phyloP scores from a whole-genome alignment of 2,329 filamentous ascomycete genomes.

The Endothia cerciana region DNA sequence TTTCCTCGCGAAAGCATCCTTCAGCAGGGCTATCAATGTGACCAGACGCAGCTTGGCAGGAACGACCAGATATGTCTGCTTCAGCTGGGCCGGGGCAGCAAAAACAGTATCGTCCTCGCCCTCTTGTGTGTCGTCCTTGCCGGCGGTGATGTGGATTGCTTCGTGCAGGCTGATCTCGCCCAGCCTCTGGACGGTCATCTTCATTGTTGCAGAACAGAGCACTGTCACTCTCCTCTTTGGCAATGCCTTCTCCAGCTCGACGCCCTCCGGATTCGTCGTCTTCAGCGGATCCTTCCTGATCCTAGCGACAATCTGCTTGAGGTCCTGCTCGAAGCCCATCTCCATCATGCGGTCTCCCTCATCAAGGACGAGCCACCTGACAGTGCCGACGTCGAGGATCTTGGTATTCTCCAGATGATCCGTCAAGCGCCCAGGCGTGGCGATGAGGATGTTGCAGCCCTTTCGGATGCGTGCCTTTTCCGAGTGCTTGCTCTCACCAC shows the following conservation, averaged over 20 bases:
- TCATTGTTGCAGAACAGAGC: conserved; percentile 95
- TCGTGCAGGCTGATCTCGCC: conserved; percentile 96
- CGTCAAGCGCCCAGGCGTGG: conserved; percentile 86
- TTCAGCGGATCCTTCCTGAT: conserved; percentile 68
- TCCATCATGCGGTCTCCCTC: conserved; percentile 99
- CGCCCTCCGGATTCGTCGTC: conserved; percentile 62
- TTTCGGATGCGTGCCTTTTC: conserved; percentile 95
- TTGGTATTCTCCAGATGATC: conserved; percentile 95
- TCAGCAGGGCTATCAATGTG: conserved; percentile 81
- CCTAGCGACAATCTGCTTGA: conserved; percentile 82
- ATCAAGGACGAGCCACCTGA: conserved; percentile 92
- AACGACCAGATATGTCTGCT: conserved; percentile 86
- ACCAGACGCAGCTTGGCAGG: conserved; percentile 91
- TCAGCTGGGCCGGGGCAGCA: conserved; percentile 87
- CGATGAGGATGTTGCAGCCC: conserved; percentile 93
- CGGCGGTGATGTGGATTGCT: conserved; percentile 80
- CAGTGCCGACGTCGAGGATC: conserved; percentile 82
- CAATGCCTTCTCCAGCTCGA: conserved; percentile 64
- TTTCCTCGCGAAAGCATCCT: conserved; percentile 83
- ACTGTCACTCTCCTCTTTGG: conserved; percentile 81
- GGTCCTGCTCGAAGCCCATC: conserved; percentile 92
- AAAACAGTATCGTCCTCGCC: conserved; percentile 61
- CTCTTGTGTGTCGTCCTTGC: conserved; percentile 53
- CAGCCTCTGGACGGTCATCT: conserved; percentile 92
- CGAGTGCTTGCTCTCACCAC: conserved; percentile 71